Evolutionary conservation across 2,329 filamentous ascomycete species (phyloP).

Genomic region (Alternaria ventricosa): DNA sequence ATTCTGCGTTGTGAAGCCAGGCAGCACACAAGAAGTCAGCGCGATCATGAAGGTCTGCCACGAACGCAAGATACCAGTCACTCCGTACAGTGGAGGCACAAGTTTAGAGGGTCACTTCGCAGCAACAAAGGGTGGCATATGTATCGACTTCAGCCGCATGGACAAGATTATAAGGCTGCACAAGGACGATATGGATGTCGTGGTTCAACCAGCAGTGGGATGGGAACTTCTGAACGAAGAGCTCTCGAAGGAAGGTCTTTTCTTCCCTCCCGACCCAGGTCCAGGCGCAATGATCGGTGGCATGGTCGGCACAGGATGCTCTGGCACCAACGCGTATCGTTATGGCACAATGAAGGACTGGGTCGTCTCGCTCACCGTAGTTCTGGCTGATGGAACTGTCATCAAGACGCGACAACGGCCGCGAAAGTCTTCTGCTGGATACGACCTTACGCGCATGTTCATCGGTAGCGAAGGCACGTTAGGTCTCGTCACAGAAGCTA

Average conservation of each 20-base stretch:
- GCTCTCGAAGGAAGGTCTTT: constrained; percentile 73
- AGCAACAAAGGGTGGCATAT: constrained; percentile 81
- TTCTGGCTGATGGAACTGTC: constrained; percentile 86
- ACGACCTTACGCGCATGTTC: constrained; percentile 88
- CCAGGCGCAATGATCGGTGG: constrained; percentile 92
- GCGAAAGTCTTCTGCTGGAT: constrained; percentile 88
- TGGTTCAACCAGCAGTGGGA: constrained; percentile 71
- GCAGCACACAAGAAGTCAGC: constrained; percentile 82
- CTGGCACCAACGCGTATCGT: constrained; percentile 86
- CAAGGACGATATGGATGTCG: constrained; percentile 68
- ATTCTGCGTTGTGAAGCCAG: constrained; percentile 75
- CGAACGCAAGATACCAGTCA: constrained; percentile 79
- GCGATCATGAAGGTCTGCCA: constrained; percentile 89
- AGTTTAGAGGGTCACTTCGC: constrained; percentile 90
- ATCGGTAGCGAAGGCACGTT: constrained; percentile 92
- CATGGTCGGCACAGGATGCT: constrained; percentile 80
- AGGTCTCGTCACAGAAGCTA: constrained; percentile 89
- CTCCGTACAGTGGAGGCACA: constrained; percentile 85
- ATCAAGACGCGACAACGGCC: constrained; percentile 89
- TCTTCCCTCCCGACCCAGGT: constrained; percentile 91
- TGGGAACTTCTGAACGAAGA: constrained; percentile 88
- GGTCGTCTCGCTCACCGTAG: constrained; percentile 86
- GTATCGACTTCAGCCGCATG: constrained; percentile 87
- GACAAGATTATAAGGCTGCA: constrained; percentile 79
- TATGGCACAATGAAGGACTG: constrained; percentile 96